Conservation (phyloP, 352 stramenopile genomes). For the Phytophthora constricta region DNA sequence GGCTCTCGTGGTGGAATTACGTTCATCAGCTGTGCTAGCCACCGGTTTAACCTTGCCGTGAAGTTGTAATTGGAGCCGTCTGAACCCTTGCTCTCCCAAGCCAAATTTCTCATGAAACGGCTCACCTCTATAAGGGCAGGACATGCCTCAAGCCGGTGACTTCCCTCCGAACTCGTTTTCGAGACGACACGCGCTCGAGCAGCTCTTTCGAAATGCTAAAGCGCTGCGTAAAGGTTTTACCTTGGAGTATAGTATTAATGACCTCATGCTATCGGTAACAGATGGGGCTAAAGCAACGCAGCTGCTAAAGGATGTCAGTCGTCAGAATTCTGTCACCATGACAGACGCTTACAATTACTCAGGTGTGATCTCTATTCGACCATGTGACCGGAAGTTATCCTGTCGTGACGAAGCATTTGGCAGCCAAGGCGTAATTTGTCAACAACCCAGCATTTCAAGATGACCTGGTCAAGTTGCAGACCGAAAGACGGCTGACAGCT, state of each 20-base stretch:
- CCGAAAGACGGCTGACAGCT: background rate
- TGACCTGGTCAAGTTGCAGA: conserved; percentile 5
- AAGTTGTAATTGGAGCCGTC: background rate
- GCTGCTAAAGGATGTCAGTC: background rate
- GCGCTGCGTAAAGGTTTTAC: conserved; percentile 4
- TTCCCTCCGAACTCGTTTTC: background rate
- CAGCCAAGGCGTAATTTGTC: background rate
- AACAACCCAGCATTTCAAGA: background rate
- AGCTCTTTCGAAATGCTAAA: conserved; percentile 17
- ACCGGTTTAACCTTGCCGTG: conserved; percentile 1
- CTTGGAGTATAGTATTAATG: background rate
- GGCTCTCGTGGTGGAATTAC: conserved; percentile 1
- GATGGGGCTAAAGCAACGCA: background rate
- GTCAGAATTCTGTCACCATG: background rate
- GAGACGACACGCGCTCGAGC: conserved; percentile 4
- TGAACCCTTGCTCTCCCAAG: background rate
- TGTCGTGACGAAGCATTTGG: background rate
- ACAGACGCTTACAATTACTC: background rate
- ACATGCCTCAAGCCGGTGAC: background rate
- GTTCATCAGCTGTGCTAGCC: background rate
- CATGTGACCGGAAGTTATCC: background rate
- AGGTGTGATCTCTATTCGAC: conserved; percentile 5
- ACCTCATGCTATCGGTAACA: background rate
- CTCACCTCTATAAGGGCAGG: background rate
- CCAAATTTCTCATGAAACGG: conserved; percentile 3